phyloP scores from a whole-genome alignment of 1,284 basidiomycete species.

The Amylostereum chailletii region DNA sequence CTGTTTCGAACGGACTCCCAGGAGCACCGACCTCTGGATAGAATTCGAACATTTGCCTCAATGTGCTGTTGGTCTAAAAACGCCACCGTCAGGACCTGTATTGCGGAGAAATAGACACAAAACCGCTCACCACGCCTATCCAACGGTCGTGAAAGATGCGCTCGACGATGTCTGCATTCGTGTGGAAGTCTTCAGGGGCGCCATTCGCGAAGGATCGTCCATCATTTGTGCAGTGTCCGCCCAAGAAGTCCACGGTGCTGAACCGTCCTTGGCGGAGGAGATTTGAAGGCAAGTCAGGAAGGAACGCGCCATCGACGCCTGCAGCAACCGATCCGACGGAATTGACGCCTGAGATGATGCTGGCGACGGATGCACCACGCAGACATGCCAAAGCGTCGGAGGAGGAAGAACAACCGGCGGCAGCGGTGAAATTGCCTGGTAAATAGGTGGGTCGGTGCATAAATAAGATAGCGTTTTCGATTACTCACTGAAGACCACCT shows the following conservation, averaged over 20 bases:
- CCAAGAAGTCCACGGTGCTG: constrained; percentile 29
- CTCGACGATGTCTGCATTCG: constrained; percentile 30
- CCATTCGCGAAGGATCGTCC: constrained; percentile 32
- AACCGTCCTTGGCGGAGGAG: constrained; percentile 31
- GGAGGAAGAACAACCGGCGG: constrained; percentile 25
- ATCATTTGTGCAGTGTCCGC: constrained; percentile 36
- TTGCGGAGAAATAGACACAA: not conserved
- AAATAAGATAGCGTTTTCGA: not conserved
- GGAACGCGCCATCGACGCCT: constrained; percentile 28
- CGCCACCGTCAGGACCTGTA: not conserved
- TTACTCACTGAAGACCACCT: constrained; percentile 25
- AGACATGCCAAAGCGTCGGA: constrained; percentile 27
- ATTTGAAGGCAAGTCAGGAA: constrained; percentile 32
- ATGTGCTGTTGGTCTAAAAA: constrained; percentile 27
- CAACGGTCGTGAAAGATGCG: constrained; percentile 26
- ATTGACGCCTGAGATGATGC: constrained; percentile 31
- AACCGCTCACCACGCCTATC: constrained; percentile 26
- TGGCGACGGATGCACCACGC: constrained; percentile 30
- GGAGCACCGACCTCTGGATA: constrained; percentile 28
- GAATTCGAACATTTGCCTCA: constrained; percentile 25
- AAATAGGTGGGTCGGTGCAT: not conserved
- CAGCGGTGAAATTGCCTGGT: constrained; percentile 22
- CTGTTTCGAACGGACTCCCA: constrained; percentile 28
- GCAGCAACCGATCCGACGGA: constrained; percentile 25
- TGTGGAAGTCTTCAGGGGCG: constrained; percentile 27